phyloP scores from a whole-genome alignment of 805 yeast genomes.

The Blastobotrys robertii region DNA sequence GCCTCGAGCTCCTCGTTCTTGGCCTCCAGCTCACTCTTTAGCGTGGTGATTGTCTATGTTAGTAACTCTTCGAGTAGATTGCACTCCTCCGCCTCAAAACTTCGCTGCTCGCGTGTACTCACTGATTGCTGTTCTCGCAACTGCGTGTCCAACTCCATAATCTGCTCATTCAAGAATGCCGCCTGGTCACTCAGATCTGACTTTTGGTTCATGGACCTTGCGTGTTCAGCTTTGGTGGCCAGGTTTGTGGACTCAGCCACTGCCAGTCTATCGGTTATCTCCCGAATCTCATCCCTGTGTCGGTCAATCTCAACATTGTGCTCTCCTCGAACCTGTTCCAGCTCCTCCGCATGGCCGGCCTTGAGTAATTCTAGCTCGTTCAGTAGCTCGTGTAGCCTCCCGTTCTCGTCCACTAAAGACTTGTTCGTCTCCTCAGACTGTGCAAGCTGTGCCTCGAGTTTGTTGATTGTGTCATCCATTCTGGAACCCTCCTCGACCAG shows the following conservation, averaged over 20 bases:
- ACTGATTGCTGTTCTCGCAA: too few species aligned
- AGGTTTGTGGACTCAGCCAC: slow-evolving; percentile 1
- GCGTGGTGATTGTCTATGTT: neutral
- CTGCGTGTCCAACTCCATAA: neutral
- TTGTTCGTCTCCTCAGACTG: slow-evolving; percentile 21
- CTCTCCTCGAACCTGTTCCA: neutral
- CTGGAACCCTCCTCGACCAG: slow-evolving; percentile 39
- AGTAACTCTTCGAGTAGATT: slow-evolving; percentile 3
- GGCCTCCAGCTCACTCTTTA: slow-evolving; percentile 2
- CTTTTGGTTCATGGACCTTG: neutral
- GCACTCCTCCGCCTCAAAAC: too few species aligned
- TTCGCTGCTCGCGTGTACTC: too few species aligned
- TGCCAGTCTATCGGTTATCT: neutral
- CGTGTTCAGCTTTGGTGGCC: neutral
- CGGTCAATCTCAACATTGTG: slow-evolving; percentile 1
- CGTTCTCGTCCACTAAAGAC: slow-evolving; percentile 21
- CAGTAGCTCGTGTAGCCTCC: slow-evolving; percentile 22
- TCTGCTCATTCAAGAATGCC: neutral
- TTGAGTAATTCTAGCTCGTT: slow-evolving; percentile 14
- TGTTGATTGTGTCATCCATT: slow-evolving; percentile 33
- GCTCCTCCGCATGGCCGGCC: neutral
- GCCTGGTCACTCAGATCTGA: neutral
- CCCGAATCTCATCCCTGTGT: slow-evolving; percentile 2
- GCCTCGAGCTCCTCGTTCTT: slow-evolving; percentile 4
- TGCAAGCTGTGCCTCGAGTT: slow-evolving; percentile 19